These are phyloP conservation scores for Aegilops tauschii DNA, from an alignment of 176 grass and related monocot genomes.

Conservation along the genomic window DNA sequence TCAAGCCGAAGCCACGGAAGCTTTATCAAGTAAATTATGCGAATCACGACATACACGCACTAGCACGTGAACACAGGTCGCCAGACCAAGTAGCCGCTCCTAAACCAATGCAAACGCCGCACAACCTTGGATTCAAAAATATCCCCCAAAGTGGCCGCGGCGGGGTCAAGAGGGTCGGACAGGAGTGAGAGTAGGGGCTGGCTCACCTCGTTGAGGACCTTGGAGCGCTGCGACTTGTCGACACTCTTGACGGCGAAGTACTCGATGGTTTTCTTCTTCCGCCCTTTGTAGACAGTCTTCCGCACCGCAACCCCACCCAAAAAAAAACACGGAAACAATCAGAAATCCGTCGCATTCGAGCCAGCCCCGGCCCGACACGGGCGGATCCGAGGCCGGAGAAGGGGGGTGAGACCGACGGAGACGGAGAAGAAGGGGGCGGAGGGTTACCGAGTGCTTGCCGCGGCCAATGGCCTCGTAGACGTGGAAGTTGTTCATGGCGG, in stretches of 20 bases:
- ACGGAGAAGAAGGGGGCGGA: neutral
- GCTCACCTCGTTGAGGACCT: conserved; percentile 94
- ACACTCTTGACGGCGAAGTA: conserved; percentile 98
- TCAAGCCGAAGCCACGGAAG: neutral
- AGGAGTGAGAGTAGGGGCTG: neutral
- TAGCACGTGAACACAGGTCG: neutral
- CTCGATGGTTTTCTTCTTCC: conserved; percentile 99
- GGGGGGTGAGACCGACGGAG: neutral
- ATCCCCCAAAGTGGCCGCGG: neutral
- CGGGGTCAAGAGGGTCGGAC: neutral
- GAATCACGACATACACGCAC: neutral
- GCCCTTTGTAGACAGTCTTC: conserved; percentile 93
- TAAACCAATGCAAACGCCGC: neutral
- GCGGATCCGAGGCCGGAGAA: neutral
- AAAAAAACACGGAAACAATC: conserved; percentile 29
- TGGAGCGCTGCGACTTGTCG: conserved; percentile 90
- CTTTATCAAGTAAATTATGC: neutral
- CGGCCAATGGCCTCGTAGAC: conserved; percentile 97
- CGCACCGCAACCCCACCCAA: neutral
- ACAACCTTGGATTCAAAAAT: conserved; percentile 1
- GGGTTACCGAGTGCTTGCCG: conserved; percentile 86
- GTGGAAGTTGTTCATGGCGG: conserved; percentile 95
- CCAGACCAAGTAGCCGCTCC: neutral
- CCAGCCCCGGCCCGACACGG: neutral
- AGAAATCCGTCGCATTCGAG: conserved; percentile 17